Percentiles rank a stretch among this genome's conserved stretches.
phyloP scores from a whole-genome alignment of 73 alveolate species.

The Effrenium voratum region DNA sequence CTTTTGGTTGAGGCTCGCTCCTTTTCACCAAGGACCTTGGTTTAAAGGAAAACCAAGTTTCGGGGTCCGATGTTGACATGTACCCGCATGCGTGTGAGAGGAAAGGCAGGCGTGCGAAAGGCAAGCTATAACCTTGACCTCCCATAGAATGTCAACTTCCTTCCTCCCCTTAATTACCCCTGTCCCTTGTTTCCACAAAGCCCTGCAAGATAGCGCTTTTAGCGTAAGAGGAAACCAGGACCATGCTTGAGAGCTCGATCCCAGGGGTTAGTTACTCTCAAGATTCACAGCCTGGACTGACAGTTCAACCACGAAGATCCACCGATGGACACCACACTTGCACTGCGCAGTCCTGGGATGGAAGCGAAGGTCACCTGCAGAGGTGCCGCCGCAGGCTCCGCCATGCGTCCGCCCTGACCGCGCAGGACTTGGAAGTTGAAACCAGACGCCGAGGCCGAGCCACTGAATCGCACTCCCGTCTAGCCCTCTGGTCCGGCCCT shows the following conservation, averaged over 20 bases:
- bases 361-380: background rate
- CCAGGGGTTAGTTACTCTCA: too few species aligned
- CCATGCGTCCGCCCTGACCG: slow-evolving; percentile 50
- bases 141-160: too few species aligned
- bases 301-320: too few species aligned
- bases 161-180: too few species aligned
- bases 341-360: slow-evolving; percentile 20
- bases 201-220: too few species aligned
- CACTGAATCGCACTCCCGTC: background rate
- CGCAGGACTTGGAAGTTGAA: background rate
- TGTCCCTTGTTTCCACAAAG: too few species aligned
- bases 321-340: too few species aligned
- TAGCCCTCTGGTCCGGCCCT: too few species aligned
- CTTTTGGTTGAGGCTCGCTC: background rate
- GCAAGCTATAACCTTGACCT: background rate
- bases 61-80: background rate
- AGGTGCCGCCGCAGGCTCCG: slow-evolving; percentile 36
- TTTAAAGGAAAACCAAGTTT: background rate
- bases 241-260: too few species aligned
- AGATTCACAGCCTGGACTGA: too few species aligned
- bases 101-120: background rate
- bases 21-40: background rate
- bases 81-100: too few species aligned
- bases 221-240: too few species aligned
- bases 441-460: background rate